Conservation (phyloP, 805 yeast species). For the Ogataea henricii region DNA sequence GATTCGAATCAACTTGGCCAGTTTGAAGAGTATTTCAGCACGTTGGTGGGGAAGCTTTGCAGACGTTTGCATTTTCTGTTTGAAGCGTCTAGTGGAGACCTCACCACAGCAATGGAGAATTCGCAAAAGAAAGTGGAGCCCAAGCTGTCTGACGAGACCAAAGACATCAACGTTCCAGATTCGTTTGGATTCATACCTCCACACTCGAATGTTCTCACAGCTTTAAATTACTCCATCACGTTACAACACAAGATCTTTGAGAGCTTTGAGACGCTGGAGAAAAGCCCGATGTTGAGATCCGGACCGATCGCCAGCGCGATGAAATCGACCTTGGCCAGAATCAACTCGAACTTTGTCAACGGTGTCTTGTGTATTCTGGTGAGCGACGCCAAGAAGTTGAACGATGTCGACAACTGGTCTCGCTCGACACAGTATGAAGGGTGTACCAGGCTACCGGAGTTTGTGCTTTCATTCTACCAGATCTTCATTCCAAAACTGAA, state of each 20-base stretch:
- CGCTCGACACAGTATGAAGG: constrained; percentile 32
- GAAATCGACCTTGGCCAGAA: constrained; percentile 17
- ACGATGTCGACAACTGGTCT: constrained; percentile 42
- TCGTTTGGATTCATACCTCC: constrained; percentile 64
- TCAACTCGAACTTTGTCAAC: constrained; percentile 30
- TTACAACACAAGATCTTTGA: constrained; percentile 44
- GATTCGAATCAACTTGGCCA: constrained; percentile 44
- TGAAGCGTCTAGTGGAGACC: constrained; percentile 38
- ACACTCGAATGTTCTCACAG: constrained; percentile 60
- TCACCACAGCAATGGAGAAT: constrained; percentile 33
- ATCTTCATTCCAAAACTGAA: constrained; percentile 37
- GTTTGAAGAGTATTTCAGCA: constrained; percentile 36
- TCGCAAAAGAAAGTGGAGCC: constrained; percentile 6
- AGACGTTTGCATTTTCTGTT: constrained; percentile 30
- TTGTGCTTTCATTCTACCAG: constrained; percentile 41
- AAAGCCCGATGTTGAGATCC: constrained; percentile 39
- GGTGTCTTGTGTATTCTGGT: constrained; percentile 30
- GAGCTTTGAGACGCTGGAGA: constrained; percentile 38
- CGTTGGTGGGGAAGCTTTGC: constrained; percentile 32
- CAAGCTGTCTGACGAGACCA: constrained; percentile 1
- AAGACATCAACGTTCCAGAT: constrained; percentile 13
- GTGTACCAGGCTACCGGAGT: constrained; percentile 40
- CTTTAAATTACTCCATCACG: constrained; percentile 51
- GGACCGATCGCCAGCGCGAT: constrained; percentile 36
- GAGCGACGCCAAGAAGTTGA: constrained; percentile 27